Evolutionary conservation across 2,329 filamentous ascomycete species (phyloP).

Genomic region (Dactylonectria estremocensis): DNA sequence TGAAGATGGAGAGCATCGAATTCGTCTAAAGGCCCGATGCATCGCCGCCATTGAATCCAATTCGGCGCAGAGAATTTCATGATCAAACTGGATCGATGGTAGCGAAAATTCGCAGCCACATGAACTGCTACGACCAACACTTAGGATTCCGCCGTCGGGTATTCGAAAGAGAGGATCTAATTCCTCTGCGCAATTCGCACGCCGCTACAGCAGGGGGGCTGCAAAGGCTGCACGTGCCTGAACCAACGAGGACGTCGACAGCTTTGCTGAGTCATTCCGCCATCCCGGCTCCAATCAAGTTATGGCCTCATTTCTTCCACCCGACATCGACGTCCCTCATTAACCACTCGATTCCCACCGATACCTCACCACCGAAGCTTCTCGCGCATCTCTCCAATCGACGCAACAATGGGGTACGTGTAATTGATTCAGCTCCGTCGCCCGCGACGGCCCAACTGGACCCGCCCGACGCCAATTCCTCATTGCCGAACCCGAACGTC

Average conservation of each 20-base stretch:
- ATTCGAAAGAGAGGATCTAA: slow-evolving; percentile 28
- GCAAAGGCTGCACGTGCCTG: slow-evolving; percentile 36
- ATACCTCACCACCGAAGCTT: slow-evolving; percentile 42
- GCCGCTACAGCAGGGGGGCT: slow-evolving; percentile 20
- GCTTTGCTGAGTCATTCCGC: slow-evolving; percentile 55
- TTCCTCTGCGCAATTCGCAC: slow-evolving; percentile 32
- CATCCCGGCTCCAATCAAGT: slow-evolving; percentile 50
- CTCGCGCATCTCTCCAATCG: slow-evolving; percentile 44
- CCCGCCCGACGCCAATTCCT: slow-evolving; percentile 46
- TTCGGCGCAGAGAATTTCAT: slow-evolving; percentile 39
- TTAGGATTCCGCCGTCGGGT: neutral
- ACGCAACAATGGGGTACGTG: slow-evolving; percentile 60
- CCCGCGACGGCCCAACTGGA: slow-evolving; percentile 28
- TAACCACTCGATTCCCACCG: slow-evolving; percentile 47
- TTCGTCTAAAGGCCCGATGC: slow-evolving; percentile 47
- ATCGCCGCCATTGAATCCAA: slow-evolving; percentile 47
- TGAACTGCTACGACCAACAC: slow-evolving; percentile 14
- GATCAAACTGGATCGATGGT: slow-evolving; percentile 41
- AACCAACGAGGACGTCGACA: slow-evolving; percentile 41
- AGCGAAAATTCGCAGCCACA: slow-evolving; percentile 22
- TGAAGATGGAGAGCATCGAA: slow-evolving; percentile 36
- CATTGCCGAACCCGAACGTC: slow-evolving; percentile 32
- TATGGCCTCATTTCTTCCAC: slow-evolving; percentile 59
- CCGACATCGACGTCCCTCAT: slow-evolving; percentile 49
- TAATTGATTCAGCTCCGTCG: slow-evolving; percentile 40